These are phyloP conservation scores for Curvularia eragrostidis DNA, from an alignment of 2,329 filamentous ascomycete species.

Conservation along the genomic window DNA sequence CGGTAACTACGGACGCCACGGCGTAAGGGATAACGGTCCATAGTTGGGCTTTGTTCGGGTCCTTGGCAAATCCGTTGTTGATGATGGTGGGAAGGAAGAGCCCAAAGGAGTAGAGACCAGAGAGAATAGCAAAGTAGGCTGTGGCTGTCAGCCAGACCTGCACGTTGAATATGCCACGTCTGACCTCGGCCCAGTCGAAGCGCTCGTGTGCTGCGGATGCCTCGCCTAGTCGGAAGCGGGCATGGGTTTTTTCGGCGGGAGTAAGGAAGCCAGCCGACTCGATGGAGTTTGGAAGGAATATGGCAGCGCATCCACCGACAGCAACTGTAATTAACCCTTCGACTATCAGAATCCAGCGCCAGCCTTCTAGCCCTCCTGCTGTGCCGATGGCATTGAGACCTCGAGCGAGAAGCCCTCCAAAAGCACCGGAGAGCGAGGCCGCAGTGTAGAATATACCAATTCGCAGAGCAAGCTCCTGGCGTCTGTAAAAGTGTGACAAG, in stretches of 20 bases:
- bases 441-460: conserved; percentile 74
- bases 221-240: conserved; percentile 54
- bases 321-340: conserved; percentile 64
- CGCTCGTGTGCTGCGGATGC: conserved; percentile 51
- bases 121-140: conserved; percentile 66
- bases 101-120: conserved; percentile 68
- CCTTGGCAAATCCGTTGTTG: conserved; percentile 60
- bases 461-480: conserved; percentile 66
- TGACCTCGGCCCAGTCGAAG: conserved; percentile 68
- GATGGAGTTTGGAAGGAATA: conserved; percentile 64
- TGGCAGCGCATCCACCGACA: conserved; percentile 60
- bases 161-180: conserved; percentile 64
- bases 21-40: conserved; percentile 71
- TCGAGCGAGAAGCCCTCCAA: conserved; percentile 67
- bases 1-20: conserved; percentile 61
- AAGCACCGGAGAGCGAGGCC: conserved; percentile 69
- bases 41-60: conserved; percentile 65
- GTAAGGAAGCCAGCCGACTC: conserved; percentile 63
- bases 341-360: conserved; percentile 69
- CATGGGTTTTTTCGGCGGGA: conserved; percentile 59
- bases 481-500: conserved; percentile 67
- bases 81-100: conserved; percentile 73
- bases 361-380: conserved; percentile 61
- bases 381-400: conserved; percentile 67
- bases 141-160: conserved; percentile 69